Conservation (phyloP, 2,329 filamentous ascomycete species). For the Sclerotinia borealis region DNA sequence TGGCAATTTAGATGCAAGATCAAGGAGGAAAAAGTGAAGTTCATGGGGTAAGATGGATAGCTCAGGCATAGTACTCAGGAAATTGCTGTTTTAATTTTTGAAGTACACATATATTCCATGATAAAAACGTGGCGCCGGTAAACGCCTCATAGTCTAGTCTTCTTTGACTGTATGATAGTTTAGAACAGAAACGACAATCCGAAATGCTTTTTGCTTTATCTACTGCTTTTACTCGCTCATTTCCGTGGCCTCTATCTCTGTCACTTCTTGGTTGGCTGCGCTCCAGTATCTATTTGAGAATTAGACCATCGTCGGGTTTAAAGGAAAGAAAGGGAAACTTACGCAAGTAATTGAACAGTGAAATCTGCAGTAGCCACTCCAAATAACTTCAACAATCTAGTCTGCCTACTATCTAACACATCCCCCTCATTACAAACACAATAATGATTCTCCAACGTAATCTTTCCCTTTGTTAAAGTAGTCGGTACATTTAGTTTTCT, state of each 20-base stretch:
- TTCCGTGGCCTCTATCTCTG: conserved; percentile 46
- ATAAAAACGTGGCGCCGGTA: conserved; percentile 29
- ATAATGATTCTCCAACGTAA: conserved; percentile 55
- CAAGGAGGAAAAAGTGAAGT: conserved; percentile 16
- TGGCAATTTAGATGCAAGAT: conserved; percentile 30
- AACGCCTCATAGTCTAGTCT: conserved; percentile 28
- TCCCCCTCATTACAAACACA: conserved; percentile 77
- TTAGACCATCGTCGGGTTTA: conserved; percentile 15
- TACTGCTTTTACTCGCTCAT: conserved; percentile 31
- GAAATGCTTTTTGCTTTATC: conserved; percentile 17
- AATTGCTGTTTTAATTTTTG: conserved; percentile 28
- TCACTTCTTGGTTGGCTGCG: conserved; percentile 52
- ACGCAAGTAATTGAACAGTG: conserved; percentile 71
- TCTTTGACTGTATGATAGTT: conserved; percentile 31
- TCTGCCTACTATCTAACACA: conserved; percentile 83
- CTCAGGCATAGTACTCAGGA: conserved; percentile 21
- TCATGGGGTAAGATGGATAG: conserved; percentile 27
- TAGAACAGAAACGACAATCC: conserved; percentile 10
- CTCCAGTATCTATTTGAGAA: conserved; percentile 51
- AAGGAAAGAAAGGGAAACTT: conserved; percentile 33
- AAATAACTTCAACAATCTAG: conserved; percentile 88
- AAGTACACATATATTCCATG: conserved; percentile 11
- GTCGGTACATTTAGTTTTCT: conserved; percentile 86
- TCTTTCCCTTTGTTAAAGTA: conserved; percentile 79
- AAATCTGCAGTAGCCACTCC: conserved; percentile 88